Percentiles rank a stretch among this genome's conserved stretches.
These are phyloP conservation scores for Trichoderma breve DNA, from an alignment of 2,329 filamentous ascomycete genomes.

Conservation along the genomic window DNA sequence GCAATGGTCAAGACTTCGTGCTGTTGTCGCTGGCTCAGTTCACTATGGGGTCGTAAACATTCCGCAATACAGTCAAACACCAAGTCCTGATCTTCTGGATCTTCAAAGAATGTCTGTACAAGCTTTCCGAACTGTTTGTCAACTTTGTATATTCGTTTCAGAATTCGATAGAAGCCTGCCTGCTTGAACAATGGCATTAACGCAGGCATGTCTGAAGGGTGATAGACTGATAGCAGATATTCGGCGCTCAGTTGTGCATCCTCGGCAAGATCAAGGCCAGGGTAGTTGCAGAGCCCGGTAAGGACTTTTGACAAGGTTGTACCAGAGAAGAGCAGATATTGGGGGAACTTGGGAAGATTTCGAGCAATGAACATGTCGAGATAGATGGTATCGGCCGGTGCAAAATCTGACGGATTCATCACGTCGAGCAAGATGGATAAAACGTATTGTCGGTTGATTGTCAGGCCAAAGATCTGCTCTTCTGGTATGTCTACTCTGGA, in stretches of 20 bases:
- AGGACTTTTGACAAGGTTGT: constrained; percentile 80
- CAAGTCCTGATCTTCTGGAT: constrained; percentile 69
- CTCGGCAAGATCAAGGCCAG: constrained; percentile 75
- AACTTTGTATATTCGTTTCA: constrained; percentile 81
- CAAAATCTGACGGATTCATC: constrained; percentile 77
- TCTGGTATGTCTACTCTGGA: constrained; percentile 54
- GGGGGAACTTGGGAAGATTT: constrained; percentile 93
- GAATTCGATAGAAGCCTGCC: constrained; percentile 83
- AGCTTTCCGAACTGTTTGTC: constrained; percentile 79
- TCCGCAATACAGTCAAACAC: constrained; percentile 79
- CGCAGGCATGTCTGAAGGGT: constrained; percentile 74
- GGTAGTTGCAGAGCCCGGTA: constrained; percentile 79
- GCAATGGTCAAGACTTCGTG: constrained; percentile 69
- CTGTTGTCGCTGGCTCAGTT: constrained; percentile 66
- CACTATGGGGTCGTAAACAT: constrained; percentile 64
- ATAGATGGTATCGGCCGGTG: constrained; percentile 81
- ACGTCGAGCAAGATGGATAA: constrained; percentile 87
- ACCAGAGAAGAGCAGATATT: constrained; percentile 88
- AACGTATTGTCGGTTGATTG: constrained; percentile 87
- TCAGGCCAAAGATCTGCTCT: constrained; percentile 66
- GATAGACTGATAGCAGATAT: constrained; percentile 90
- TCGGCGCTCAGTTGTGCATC: constrained; percentile 97
- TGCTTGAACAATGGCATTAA: constrained; percentile 75
- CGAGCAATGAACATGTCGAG: constrained; percentile 98
- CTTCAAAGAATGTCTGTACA: constrained; percentile 79